These are phyloP conservation scores for Carex kokanica DNA, from an alignment of 176 grass and related monocot species.

Conservation along the genomic window DNA sequence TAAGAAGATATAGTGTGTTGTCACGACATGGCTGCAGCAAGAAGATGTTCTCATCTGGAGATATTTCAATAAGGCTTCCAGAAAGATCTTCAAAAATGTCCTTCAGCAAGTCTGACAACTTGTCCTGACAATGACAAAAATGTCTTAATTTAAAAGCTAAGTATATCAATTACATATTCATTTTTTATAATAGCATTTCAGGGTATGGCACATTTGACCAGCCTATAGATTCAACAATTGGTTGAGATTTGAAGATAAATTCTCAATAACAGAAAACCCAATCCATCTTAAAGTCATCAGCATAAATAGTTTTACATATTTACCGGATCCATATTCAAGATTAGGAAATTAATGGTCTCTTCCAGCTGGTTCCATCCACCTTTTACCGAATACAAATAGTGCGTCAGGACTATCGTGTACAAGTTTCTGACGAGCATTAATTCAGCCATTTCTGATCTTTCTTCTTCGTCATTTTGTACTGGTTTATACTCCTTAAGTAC, in stretches of 20 bases:
- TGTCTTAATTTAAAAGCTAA: slow-evolving; percentile 22
- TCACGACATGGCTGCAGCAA: slow-evolving; percentile 74
- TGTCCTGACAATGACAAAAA: slow-evolving; percentile 40
- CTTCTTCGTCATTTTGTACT: slow-evolving; percentile 27
- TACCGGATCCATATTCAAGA: slow-evolving; percentile 69
- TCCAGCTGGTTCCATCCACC: slow-evolving; percentile 95
- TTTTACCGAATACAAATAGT: slow-evolving; percentile 82
- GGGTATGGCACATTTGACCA: background rate
- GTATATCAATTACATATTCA: background rate
- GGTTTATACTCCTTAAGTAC: slow-evolving; percentile 57
- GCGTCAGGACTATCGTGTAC: slow-evolving; percentile 71
- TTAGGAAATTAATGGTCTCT: slow-evolving; percentile 76
- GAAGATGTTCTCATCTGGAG: slow-evolving; percentile 75
- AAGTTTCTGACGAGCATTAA: slow-evolving; percentile 73
- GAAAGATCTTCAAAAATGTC: slow-evolving; percentile 80
- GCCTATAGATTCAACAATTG: background rate
- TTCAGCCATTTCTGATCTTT: slow-evolving; percentile 48
- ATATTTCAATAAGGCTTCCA: slow-evolving; percentile 56
- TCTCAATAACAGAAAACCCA: background rate
- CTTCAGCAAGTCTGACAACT: slow-evolving; percentile 45
- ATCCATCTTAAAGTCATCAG: background rate
- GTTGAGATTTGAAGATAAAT: background rate
- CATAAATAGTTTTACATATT: background rate
- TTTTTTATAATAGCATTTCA: background rate
- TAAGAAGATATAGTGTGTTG: slow-evolving; percentile 77